phyloP scores from a whole-genome alignment of 1,284 basidiomycete genomes.

The Leccinum solheimii region DNA sequence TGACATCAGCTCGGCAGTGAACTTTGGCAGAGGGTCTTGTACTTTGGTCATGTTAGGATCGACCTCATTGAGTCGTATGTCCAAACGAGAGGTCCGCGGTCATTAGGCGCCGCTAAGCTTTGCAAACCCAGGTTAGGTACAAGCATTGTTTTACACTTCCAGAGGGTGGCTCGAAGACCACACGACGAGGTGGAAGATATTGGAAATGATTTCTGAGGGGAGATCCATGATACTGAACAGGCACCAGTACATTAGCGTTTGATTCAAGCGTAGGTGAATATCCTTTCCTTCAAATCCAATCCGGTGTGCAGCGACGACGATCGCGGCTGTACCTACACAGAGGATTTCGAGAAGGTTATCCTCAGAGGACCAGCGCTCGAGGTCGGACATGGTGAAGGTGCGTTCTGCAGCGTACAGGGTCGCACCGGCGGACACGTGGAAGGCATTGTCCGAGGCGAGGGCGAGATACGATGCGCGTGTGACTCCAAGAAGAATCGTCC shows the following conservation, averaged over 20 bases:
- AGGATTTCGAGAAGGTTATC: constrained; percentile 70
- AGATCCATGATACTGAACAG: constrained; percentile 60
- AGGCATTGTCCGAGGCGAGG: constrained; percentile 46
- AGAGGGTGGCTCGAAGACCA: constrained; percentile 44
- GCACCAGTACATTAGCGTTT: constrained; percentile 42
- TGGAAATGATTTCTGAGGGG: constrained; percentile 60
- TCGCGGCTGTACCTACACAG: constrained; percentile 60
- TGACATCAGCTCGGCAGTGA: constrained; percentile 46
- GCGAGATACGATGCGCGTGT: constrained; percentile 73
- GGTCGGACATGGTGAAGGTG: constrained; percentile 60
- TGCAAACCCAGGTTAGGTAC: constrained; percentile 57
- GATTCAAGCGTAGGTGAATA: no score
- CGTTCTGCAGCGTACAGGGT: constrained; percentile 60
- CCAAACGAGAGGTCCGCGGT: constrained; percentile 50
- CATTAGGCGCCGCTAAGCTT: constrained; percentile 51
- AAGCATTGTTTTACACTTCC: constrained; percentile 42
- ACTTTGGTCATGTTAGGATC: constrained; percentile 18
- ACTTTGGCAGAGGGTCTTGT: constrained; percentile 27
- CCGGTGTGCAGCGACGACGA: constrained; percentile 42
- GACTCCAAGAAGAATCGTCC: constrained; percentile 71
- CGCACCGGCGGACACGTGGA: constrained; percentile 12
- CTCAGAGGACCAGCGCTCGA: constrained; percentile 46
- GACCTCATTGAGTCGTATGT: constrained; percentile 55
- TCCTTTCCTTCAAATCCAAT: constrained; percentile 36
- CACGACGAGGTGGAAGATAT: constrained; percentile 58